phyloP scores from a whole-genome alignment of 345 rosid genomes.

The Sonneratia alba region DNA sequence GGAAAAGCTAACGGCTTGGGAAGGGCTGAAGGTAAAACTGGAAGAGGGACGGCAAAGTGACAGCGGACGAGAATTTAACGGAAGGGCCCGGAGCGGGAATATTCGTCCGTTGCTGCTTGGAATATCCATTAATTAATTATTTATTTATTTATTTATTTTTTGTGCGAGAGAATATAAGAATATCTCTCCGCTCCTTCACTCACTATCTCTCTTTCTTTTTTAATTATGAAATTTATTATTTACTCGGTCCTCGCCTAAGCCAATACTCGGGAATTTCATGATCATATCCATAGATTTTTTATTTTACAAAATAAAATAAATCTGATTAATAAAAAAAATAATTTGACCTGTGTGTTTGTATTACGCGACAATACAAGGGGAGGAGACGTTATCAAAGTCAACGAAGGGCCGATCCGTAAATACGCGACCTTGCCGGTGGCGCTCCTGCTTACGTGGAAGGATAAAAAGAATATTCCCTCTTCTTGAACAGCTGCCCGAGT shows the following conservation, averaged over 20 bases:
- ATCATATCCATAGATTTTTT: background rate
- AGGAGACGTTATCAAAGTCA: no score
- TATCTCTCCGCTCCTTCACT: no score
- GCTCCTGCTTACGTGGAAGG: background rate
- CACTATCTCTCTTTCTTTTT: no score
- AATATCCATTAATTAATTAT: constrained; percentile 24
- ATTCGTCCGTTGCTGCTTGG: constrained; percentile 30
- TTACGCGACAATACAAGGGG: background rate
- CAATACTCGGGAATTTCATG: no score
- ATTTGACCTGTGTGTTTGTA: background rate
- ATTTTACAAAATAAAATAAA: background rate
- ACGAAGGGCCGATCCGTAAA: background rate
- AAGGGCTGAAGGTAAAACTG: background rate
- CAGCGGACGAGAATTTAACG: background rate
- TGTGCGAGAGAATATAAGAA: background rate
- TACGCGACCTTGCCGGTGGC: no score
- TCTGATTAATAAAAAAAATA: background rate
- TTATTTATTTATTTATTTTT: background rate
- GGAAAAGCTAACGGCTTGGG: no score
- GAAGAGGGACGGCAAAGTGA: background rate
- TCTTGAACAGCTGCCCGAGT: no score
- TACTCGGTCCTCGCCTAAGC: no score
- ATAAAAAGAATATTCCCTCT: background rate
- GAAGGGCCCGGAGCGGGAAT: constrained; percentile 25
- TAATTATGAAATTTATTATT: no score